These are phyloP conservation scores for Metschnikowia sp. DNA, from an alignment of 805 yeast species.

Conservation along the genomic window DNA sequence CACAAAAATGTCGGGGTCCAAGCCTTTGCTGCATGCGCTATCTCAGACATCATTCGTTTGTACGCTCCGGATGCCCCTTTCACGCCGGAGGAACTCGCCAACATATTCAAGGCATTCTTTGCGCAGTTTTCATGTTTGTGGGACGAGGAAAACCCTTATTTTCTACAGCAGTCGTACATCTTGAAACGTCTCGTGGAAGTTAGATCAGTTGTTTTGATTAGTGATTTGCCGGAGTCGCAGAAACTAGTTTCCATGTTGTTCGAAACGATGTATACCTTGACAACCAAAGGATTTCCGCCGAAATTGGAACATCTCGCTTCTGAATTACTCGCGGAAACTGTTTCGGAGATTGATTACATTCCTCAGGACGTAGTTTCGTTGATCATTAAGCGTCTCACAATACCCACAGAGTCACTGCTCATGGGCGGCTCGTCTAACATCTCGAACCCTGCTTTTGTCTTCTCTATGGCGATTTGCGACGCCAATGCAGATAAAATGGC, in stretches of 20 bases:
- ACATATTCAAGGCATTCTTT: slow-evolving; percentile 64
- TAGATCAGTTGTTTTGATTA: slow-evolving; percentile 65
- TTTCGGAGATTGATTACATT: slow-evolving; percentile 65
- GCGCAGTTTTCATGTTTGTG: slow-evolving; percentile 55
- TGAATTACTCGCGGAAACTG: slow-evolving; percentile 70
- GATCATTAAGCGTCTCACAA: slow-evolving; percentile 54
- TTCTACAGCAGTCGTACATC: slow-evolving; percentile 59
- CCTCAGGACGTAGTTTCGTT: slow-evolving; percentile 59
- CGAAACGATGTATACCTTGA: slow-evolving; percentile 55
- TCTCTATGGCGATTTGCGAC: slow-evolving; percentile 66
- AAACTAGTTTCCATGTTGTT: slow-evolving; percentile 54
- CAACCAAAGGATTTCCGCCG: slow-evolving; percentile 43
- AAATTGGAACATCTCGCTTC: slow-evolving; percentile 59
- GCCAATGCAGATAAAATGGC: slow-evolving; percentile 70
- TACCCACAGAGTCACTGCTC: slow-evolving; percentile 29
- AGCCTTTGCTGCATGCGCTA: slow-evolving; percentile 66
- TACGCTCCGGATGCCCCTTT: slow-evolving; percentile 92
- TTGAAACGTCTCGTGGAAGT: slow-evolving; percentile 71
- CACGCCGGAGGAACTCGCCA: slow-evolving; percentile 57
- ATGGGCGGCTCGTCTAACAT: slow-evolving; percentile 23
- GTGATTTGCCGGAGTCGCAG: slow-evolving; percentile 68
- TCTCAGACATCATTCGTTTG: slow-evolving; percentile 71
- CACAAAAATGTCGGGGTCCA: slow-evolving; percentile 68
- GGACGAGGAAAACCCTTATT: slow-evolving; percentile 57
- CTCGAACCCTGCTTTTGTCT: slow-evolving; percentile 58